Evolutionary conservation across 495 filamentous ascomycete genomes (phyloP), one percentile per base, ranked within the genome.

Genomic region (Coniosporium apollinis): DNA sequence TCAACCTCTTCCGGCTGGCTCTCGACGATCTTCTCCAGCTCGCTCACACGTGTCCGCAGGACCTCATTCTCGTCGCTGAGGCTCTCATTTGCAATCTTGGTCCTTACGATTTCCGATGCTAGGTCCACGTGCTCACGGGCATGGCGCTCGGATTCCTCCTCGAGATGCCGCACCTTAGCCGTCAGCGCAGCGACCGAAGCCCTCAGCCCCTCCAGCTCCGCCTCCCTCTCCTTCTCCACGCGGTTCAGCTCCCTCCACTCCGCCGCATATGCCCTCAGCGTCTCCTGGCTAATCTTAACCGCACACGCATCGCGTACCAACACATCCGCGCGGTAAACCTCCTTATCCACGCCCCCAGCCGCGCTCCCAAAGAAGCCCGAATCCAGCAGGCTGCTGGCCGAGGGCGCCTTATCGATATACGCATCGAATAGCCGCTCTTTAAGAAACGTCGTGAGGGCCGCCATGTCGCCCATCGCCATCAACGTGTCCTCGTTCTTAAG

Each of bases 281-380:
- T 67, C 41, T 85, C 80, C 1, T 76, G 70, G 0, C 80, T 80
- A 43, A 99, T 76, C 37, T 79, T 79, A 13, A 94, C 68, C n/a
- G 76, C 73, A 50, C 85, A 94, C 11, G 89, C 89, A 55, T 99
- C 89, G 37, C 81, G 81, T 4, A 99, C 82, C 41, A 99, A 64
- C 43, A 83, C 68, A 51, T 99, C 91, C 9, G 91, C 87, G 16
- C 85, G 76, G 52, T 99, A 99, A 8, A 96, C 66, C 45, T 94
- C 89, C 55, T 93, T 94, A 49, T 99, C 89, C 9, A 79, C 70
- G 43, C 76, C 81, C 9, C 37, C 37, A 15, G 76, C 83, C 15
- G 82, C 80, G 56, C 78, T 86, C 28, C 89, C 89, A 49, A 99
- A 99, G 65, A 99, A 99, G 20, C 89, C 89, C 30, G 82, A 89